These are phyloP conservation scores for Polyplosphaeria fusca DNA, from an alignment of 495 filamentous ascomycete genomes.

Conservation along the genomic window DNA sequence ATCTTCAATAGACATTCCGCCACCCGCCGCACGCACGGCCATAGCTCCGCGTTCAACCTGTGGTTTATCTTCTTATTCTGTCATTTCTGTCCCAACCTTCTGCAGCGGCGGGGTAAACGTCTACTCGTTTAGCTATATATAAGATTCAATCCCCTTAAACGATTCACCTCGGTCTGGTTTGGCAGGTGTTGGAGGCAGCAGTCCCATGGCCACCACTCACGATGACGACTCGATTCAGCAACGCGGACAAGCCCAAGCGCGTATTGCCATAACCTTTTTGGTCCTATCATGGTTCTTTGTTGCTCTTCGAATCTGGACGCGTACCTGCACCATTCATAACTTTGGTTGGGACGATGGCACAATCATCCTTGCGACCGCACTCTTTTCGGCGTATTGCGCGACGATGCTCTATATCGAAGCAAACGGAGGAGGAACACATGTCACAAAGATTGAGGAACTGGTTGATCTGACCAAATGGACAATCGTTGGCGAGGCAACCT, in stretches of 20 bases:
- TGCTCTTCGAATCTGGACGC: constrained; percentile 34
- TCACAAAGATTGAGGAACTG: constrained; percentile 9
- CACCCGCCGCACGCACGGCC: too few species aligned
- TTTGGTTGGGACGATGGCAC: constrained; percentile 39
- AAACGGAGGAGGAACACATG: constrained; percentile 31
- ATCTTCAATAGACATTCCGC: too few species aligned
- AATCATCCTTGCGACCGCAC: constrained; percentile 35
- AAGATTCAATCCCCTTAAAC: too few species aligned
- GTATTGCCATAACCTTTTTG: constrained; percentile 33
- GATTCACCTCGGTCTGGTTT: too few species aligned
- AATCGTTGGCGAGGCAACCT: constrained; percentile 29
- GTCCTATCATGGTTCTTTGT: constrained; percentile 35
- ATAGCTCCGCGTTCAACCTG: too few species aligned
- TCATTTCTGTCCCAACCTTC: too few species aligned
- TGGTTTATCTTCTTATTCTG: too few species aligned
- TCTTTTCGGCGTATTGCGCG: constrained; percentile 28
- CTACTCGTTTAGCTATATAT: too few species aligned
- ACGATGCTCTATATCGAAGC: constrained; percentile 15
- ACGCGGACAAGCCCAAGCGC: constrained; percentile 12
- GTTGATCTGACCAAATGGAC: constrained; percentile 18
- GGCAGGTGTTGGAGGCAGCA: too few species aligned
- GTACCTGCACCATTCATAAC: constrained; percentile 31
- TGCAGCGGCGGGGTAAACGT: too few species aligned
- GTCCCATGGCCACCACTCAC: too few species aligned
- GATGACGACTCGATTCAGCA: not conserved